Percentiles rank a stretch among this genome's conserved stretches.
Evolutionary conservation across 2,329 filamentous ascomycete species (phyloP).

Genomic region (Colletotrichum lupini): DNA sequence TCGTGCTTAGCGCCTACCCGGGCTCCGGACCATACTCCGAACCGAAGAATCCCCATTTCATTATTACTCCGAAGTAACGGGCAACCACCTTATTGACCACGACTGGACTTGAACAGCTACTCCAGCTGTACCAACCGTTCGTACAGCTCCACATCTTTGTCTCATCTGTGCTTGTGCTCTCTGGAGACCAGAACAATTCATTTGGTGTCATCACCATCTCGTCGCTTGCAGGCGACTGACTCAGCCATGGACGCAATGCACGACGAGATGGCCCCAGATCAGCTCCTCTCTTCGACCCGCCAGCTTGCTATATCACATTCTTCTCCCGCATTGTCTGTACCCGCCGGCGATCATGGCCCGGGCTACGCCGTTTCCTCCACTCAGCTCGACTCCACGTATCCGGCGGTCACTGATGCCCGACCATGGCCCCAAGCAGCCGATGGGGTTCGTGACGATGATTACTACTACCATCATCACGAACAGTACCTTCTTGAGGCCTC

Average conservation of each 20-base stretch:
- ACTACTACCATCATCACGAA: not conserved
- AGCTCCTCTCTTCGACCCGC: slow-evolving; percentile 48
- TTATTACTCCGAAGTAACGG: not conserved
- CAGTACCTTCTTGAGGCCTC: slow-evolving; percentile 1
- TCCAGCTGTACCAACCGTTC: not conserved
- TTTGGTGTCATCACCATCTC: slow-evolving; percentile 1
- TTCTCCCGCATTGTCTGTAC: slow-evolving; percentile 1
- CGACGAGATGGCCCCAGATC: slow-evolving; percentile 42
- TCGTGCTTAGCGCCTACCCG: not conserved
- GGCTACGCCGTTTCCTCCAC: slow-evolving; percentile 37
- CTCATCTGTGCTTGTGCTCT: not conserved
- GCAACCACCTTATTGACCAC: not conserved
- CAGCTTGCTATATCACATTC: slow-evolving; percentile 41
- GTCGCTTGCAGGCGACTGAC: slow-evolving; percentile 23
- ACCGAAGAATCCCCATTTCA: not conserved
- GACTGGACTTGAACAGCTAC: not conserved
- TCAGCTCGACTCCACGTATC: slow-evolving; percentile 34
- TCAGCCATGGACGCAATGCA: slow-evolving; percentile 32
- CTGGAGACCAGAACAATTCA: not conserved
- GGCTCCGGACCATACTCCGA: not conserved
- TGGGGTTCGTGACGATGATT: not conserved
- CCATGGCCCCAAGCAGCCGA: slow-evolving; percentile 18
- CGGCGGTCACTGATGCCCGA: slow-evolving; percentile 45
- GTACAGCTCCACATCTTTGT: not conserved
- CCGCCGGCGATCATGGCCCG: slow-evolving; percentile 14